Evolutionary conservation across 1,139 yeast species (phyloP).

Genomic region (Hanseniaspora uvarum): DNA sequence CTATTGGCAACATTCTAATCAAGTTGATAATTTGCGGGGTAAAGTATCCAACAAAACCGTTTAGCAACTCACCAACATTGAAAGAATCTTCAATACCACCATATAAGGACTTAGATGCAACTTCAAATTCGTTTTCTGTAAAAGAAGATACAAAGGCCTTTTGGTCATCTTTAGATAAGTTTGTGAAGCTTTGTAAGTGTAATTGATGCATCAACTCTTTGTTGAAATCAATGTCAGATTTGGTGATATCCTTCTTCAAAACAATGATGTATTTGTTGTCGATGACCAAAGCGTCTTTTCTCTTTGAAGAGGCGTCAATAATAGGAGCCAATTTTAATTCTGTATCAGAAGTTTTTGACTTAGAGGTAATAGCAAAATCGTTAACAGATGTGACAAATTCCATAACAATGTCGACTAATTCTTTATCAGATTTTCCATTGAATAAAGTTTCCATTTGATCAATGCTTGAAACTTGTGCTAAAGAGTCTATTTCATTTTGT

Average conservation of each 20-base stretch:
- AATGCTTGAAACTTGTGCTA: neutral
- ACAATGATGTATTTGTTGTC: slow-evolving; percentile 65
- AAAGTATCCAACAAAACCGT: slow-evolving; percentile 70
- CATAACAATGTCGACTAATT: slow-evolving; percentile 8
- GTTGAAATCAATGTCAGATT: slow-evolving; percentile 50
- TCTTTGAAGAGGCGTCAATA: slow-evolving; percentile 24
- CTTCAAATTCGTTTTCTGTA: slow-evolving; percentile 19
- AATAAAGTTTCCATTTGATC: neutral
- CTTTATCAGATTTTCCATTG: slow-evolving; percentile 3
- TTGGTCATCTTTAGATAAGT: slow-evolving; percentile 11
- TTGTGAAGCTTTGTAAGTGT: slow-evolving; percentile 26
- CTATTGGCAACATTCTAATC: slow-evolving; percentile 63
- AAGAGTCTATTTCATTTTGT: neutral
- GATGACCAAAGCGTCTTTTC: slow-evolving; percentile 24
- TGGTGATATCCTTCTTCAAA: slow-evolving; percentile 51
- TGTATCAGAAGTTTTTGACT: slow-evolving; percentile 17
- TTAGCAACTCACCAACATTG: slow-evolving; percentile 43
- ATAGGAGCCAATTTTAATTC: slow-evolving; percentile 23
- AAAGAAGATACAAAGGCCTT: slow-evolving; percentile 21
- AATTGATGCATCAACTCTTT: slow-evolving; percentile 44
- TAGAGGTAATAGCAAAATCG: slow-evolving; percentile 18
- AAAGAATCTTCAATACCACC: slow-evolving; percentile 64
- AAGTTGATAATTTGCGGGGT: slow-evolving; percentile 58
- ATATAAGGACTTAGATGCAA: slow-evolving; percentile 21
- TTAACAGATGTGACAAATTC: slow-evolving; percentile 1